Base-by-base conservation (phyloP, 2,329 filamentous ascomycete genomes). In the Trichoderma harzianum region DNA sequence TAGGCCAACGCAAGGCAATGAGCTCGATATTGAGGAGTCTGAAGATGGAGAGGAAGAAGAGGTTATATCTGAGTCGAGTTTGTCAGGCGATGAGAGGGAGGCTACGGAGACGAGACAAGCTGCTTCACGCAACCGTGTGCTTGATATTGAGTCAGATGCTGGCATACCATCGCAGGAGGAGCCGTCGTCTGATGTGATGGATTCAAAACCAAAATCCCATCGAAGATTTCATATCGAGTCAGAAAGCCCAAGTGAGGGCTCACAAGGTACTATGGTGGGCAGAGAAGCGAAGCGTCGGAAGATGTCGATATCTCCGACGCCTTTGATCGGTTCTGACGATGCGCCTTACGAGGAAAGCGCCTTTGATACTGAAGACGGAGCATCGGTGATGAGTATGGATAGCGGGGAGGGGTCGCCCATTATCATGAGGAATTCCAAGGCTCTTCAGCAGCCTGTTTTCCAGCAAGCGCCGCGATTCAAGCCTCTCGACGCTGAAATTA, bases 381-480 rank as follows among this genome's bases (percentile, higher is more conserved):
- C 21, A 5, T 69, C 70, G 43, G 43, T 24, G 21, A 65, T 66
- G 28, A 67, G 60, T 10, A 57, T 51, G 28, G 28, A 64, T 21
- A 32, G 51, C 7, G 55, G 67, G 7, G 60, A 70, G 28, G 28
- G 57, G 60, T 18, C 57, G 11, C 30, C 64, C 7, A 58, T 57
- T 0, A 8, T 10, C 7, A 36, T 26, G 58, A n/a, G 30, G 8
- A 60, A 68, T n/a, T 43, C 55, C 32, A 73, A 65, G 51, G 36
- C 26, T 30, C 73, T 74, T 24, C 77, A 78, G 16, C 82, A 84
- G 62, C 83, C 83, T 3, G 79, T 79, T 0, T 84, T 84, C 69
- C 80, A 75, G 3, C 74, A 78, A 0, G 78, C 82, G 3, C 83
- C 83, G 11, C 82, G 82, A 26, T 84, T 84, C 77, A 83, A 82